Evolutionary conservation across 768 basidiomycete genomes (phyloP).

Genomic region (Pilatotrama ljubarskyi): DNA sequence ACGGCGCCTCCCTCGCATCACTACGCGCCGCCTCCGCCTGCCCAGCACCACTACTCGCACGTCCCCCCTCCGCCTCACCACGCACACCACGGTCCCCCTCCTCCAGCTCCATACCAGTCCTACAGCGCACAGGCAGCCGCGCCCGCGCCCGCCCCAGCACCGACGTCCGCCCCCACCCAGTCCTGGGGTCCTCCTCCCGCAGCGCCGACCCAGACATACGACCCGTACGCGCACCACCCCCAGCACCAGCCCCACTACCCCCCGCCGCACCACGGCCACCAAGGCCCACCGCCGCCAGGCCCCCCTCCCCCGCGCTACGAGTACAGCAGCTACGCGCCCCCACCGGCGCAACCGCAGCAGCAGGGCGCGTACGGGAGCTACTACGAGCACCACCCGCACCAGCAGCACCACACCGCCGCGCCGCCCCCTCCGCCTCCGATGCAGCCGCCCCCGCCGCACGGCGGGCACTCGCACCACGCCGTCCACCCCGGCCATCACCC

Average conservation of each 20-base stretch:
- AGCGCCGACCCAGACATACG: constrained; percentile 20
- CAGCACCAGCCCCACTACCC: constrained; percentile 23
- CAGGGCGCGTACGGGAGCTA: constrained; percentile 18
- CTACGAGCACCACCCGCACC: constrained; percentile 24
- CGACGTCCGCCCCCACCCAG: constrained; percentile 23
- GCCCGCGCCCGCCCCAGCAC: constrained; percentile 18
- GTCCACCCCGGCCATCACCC: constrained; percentile 27
- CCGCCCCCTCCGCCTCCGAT: constrained; percentile 29
- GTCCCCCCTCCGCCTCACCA: constrained; percentile 22
- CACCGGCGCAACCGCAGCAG: constrained; percentile 17
- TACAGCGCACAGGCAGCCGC: constrained; percentile 22
- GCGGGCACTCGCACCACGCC: constrained; percentile 23
- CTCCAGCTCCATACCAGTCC: constrained; percentile 19
- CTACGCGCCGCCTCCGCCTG: constrained; percentile 28
- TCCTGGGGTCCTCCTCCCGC: constrained; percentile 12
- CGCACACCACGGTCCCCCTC: constrained; percentile 15
- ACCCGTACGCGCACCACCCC: constrained; percentile 35
- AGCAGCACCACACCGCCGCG: constrained; percentile 24
- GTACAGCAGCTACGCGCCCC: constrained; percentile 17
- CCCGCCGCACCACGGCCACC: constrained; percentile 29
- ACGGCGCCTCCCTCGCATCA: constrained; percentile 25
- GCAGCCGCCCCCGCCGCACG: constrained; percentile 30
- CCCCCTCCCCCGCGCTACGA: constrained; percentile 24
- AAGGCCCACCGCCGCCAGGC: constrained; percentile 20
- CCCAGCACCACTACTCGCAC: constrained; percentile 30